Evolutionary conservation across 73 alveolate genomes (phyloP), one percentile per base, ranked within the genome.

Genomic region (Paramecium pentaurelia): DNA sequence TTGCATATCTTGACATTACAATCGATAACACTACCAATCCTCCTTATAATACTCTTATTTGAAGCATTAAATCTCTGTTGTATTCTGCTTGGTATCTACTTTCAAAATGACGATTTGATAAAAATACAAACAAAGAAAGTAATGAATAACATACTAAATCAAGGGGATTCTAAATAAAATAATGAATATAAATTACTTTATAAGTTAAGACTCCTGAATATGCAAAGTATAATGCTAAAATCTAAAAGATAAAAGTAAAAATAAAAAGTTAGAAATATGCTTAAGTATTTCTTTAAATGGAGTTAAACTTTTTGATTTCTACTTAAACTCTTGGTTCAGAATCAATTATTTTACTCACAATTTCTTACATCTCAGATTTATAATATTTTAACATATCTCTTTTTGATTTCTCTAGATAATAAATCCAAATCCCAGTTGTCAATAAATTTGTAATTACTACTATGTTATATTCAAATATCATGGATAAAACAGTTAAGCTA

Each of bases 61-160:
- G 5, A 12, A 64, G 47, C 42, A 64, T 32, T 12, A 64, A 64
- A 3, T 64, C 84, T 64, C 84, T 22, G 3, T 64, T 64, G 20
- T 64, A 64, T 64, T 64, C 84, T 6, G 84, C 0, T 64, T 64
- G 84, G 32, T 64, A 64, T 64, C 84, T 64, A 64, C 84, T 64
- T 32, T 28, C 47, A 64, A 64, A 64, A 28, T 64, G 84, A 4
- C 47, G 84, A 64, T 64, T 64, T 0, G 84, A 64, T 64, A 64
- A 64, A 64, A 32, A 64, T 64, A 64, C 28, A 32, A 64, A 64
- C 49, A 64, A 64, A 32, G 18, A 28, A 1, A 64, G 28, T n/a
- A 64, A 64, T 11, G 84, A 64, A 64, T 64, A 64, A 28, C 84
- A 64, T 14, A 51, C 84, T 1, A 64, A 32, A 64, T 64, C 84